Evolutionary conservation across 2,329 filamentous ascomycete genomes (phyloP).

Genomic region (Hysterium pulicare): DNA sequence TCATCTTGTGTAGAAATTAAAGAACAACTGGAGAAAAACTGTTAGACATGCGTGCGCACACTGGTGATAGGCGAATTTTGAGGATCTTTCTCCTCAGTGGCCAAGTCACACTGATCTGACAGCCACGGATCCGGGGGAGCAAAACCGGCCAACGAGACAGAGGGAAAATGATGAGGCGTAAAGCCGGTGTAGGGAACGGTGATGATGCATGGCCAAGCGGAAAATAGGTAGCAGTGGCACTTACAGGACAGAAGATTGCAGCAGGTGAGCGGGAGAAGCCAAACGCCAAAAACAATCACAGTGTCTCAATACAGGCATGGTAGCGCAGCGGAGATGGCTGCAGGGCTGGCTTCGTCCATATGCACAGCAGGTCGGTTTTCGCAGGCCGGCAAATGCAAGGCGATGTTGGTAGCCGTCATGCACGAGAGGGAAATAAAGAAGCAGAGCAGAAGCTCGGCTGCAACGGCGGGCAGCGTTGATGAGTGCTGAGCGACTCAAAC

Average conservation of each 20-base stretch:
- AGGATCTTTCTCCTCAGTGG: slow-evolving; percentile 1
- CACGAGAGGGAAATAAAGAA: not conserved
- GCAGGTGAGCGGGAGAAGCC: slow-evolving; percentile 3
- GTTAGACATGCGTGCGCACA: slow-evolving; percentile 1
- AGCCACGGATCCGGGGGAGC: not conserved
- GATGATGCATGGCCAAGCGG: slow-evolving; percentile 10
- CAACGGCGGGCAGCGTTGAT: not conserved
- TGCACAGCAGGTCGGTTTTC: slow-evolving; percentile 3
- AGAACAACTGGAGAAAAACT: slow-evolving; percentile 1
- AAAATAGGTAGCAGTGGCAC: slow-evolving; percentile 11
- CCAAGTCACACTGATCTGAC: slow-evolving; percentile 1
- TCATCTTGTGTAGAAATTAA: slow-evolving; percentile 25
- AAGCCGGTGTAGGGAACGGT: slow-evolving; percentile 6
- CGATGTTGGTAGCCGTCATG: slow-evolving; percentile 3
- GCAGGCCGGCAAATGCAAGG: slow-evolving; percentile 8
- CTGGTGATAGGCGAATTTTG: slow-evolving; percentile 2
- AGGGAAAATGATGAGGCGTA: slow-evolving; percentile 10
- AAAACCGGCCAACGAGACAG: not conserved
- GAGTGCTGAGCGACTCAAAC: not conserved
- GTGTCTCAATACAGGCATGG: slow-evolving; percentile 10
- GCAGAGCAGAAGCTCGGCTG: not conserved
- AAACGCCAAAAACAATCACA: slow-evolving; percentile 9
- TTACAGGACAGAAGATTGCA: slow-evolving; percentile 9
- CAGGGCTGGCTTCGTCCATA: slow-evolving; percentile 15
- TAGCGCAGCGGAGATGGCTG: slow-evolving; percentile 11